Base-by-base conservation (phyloP, 352 stramenopile species). In the Globisporangium nagaii region DNA sequence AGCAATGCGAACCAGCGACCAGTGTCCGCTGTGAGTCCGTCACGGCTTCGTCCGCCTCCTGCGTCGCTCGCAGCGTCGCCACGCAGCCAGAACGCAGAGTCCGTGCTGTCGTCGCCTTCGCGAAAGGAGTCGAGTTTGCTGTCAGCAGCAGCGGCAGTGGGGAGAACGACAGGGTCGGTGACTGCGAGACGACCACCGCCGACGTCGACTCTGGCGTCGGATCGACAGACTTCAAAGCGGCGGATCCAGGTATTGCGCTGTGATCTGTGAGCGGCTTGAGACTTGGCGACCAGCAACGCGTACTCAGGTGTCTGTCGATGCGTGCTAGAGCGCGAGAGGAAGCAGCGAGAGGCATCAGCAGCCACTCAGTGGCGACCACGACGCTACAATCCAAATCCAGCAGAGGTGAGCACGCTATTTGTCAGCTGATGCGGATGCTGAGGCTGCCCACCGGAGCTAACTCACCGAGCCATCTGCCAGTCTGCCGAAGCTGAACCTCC, bases 1-100 rank as follows among this genome's bases (percentile, higher is more conserved):
- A 85, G 73, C 68, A 87, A 87, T 30, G 65, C 63, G 9, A 19
- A 55, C n/a, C 55, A 63, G 17, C 57, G 25, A 2, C 41, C 48
- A 3, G 11, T n/a, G 13, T 56, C 46, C 1, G 42, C 41, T n/a
- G 41, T 36, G 40, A 58, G 31, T 10, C 39, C 22, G 5, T 28
- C n/a, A 2, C 35, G 27, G 4, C 41, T 43, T 12, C 22, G 6
- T 22, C 37, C 20, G 4, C 22, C 28, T 12, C 19, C 30, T 19
- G 12, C 15, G 1, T 25, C 34, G 9, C 25, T 42, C 9, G 12
- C 27, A 45, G 24, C 40, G 7, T 55, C 25, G 2, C 32, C 34
- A 3, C 40, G 40, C 13, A 34, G 20, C 25, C 40, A 24, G 9
- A 9, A 13, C 2, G 20, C 25, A 0, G 53, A 45, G 27, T 13